Conservation (phyloP, 139 green algal genomes). For the Asterochloris sp. region DNA sequence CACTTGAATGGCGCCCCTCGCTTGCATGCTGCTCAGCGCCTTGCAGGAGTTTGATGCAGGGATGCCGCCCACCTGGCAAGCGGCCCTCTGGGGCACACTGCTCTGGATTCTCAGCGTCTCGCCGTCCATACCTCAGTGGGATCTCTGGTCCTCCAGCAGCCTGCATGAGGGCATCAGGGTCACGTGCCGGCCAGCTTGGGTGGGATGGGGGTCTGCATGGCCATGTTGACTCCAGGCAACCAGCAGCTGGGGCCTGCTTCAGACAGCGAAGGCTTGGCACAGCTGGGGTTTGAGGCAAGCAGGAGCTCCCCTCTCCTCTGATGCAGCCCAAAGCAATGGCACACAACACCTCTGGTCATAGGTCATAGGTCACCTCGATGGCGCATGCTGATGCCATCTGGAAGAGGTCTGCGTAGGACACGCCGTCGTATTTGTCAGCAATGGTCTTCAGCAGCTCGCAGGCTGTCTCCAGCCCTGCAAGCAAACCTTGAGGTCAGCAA, state of each 20-base stretch:
- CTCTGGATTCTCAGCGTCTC: slow-evolving; percentile 52
- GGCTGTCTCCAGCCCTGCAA: slow-evolving; percentile 39
- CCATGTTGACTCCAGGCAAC: too few relatives aligned
- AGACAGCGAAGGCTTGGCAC: background rate
- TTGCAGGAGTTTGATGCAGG: background rate
- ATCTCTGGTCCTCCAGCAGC: slow-evolving; percentile 81
- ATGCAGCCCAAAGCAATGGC: background rate
- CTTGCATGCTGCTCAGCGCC: background rate
- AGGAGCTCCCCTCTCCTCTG: background rate
- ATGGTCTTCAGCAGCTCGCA: slow-evolving; percentile 42
- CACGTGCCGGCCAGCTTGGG: too few relatives aligned
- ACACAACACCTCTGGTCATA: background rate
- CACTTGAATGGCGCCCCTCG: background rate
- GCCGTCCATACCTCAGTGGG: slow-evolving; percentile 80
- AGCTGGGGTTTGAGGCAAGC: background rate
- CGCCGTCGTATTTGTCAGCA: slow-evolving; percentile 45
- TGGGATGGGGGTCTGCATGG: too few relatives aligned
- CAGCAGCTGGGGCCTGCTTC: too few relatives aligned
- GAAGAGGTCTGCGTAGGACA: slow-evolving; percentile 68
- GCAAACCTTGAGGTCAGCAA: background rate
- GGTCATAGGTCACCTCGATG: slow-evolving; percentile 39
- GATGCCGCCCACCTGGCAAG: slow-evolving; percentile 51
- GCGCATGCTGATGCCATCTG: slow-evolving; percentile 58
- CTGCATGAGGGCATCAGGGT: slow-evolving; percentile 24
- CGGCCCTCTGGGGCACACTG: slow-evolving; percentile 74